Evolutionary conservation across 1,284 basidiomycete species (phyloP), one percentile per base, ranked within the genome.

Genomic region (Stereum hirsutum): DNA sequence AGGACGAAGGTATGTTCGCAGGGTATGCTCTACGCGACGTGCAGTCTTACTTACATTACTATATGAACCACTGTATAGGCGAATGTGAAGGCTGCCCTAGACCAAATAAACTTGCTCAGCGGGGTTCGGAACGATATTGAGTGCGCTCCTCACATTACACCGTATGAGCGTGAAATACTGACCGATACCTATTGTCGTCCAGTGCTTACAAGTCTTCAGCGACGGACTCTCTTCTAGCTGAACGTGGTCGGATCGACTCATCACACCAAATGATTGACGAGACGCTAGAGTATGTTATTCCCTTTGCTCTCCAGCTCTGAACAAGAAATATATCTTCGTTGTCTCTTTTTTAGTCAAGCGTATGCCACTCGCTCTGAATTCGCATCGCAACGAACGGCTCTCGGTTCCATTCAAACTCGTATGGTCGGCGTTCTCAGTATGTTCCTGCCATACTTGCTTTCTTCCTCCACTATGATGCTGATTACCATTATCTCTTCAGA

Each of bases 321-420:
- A 33, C 11, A 47, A 25, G 38, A 24, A 28, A 43, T 42, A 41
- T 28, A n/a, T 8, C 37, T 44, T 23, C 24, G 39, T 49, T 21
- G 38, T 39, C 37, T 46, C 21, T 33, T 40, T 14, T 45, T 19
- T 51, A 96, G 93, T 42, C 95, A 99, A 81, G 96, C 96, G 24
- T 96, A 97, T 55, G 95, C 93, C 53, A 98, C 95, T 0, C 81
- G 95, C n/a, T 74, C 88, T 27, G 94, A 98, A 60, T 96, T 99
- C 62, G 69, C 74, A n/a, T 75, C 80, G 40, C 96, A 99, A 63
- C 74, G 89, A 15, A 62, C 72, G 4, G 78, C 84, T 24, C 66
- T 99, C 31, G 64, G 76, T 7, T 73, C 78, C 17, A 90, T 96
- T 52, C 89, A 89, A 57, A 68, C 78, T 7, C 78, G 94, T 19